Evolutionary conservation across 345 rosid genomes (phyloP).

Genomic region (Diplotaxis tenuifolia): DNA sequence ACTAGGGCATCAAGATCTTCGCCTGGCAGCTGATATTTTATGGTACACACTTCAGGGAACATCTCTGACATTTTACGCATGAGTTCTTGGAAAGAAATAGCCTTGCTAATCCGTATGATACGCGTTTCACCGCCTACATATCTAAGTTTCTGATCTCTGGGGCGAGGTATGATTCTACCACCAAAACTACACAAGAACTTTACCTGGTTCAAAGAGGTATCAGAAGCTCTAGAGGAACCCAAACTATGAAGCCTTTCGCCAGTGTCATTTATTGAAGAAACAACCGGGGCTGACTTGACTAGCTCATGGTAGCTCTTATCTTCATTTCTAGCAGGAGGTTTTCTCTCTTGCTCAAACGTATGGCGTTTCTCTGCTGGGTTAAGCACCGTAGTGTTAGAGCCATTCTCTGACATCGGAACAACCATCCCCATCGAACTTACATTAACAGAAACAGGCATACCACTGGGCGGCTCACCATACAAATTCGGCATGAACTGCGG

Average conservation of each 20-base stretch:
- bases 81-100: slow-evolving; percentile 36
- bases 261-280: slow-evolving; percentile 19
- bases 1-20: slow-evolving; percentile 43
- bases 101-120: slow-evolving; percentile 34
- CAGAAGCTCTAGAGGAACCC: slow-evolving; percentile 36
- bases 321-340: slow-evolving; percentile 30
- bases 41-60: slow-evolving; percentile 31
- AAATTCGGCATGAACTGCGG: slow-evolving; percentile 30
- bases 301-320: slow-evolving; percentile 28
- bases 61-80: slow-evolving; percentile 36
- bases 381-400: neutral
- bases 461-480: slow-evolving; percentile 22
- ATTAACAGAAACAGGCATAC: slow-evolving; percentile 35
- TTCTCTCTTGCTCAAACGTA: slow-evolving; percentile 14
- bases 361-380: neutral
- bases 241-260: slow-evolving; percentile 24
- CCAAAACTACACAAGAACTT: slow-evolving; percentile 43
- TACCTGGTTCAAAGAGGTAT: slow-evolving; percentile 26
- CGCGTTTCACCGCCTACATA: slow-evolving; percentile 43
- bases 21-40: slow-evolving; percentile 41
- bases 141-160: slow-evolving; percentile 42
- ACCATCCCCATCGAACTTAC: slow-evolving; percentile 5
- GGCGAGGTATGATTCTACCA: slow-evolving; percentile 41
- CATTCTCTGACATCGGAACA: neutral
- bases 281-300: slow-evolving; percentile 20